Conservation (phyloP, 129 eudicot species). For the Escallonia herrerae region DNA sequence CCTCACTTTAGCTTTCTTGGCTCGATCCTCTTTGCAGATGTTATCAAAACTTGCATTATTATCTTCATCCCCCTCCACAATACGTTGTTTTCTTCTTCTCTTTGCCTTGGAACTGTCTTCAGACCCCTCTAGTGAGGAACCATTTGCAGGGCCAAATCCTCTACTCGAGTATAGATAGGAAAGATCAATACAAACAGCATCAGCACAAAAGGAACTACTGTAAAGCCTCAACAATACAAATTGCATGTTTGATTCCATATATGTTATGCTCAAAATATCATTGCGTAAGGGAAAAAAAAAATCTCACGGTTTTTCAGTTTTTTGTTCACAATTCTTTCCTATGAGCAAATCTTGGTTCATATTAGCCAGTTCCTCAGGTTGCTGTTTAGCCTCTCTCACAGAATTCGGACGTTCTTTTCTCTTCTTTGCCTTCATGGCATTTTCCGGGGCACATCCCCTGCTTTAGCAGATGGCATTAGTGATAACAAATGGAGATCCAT, state of each 20-base stretch:
- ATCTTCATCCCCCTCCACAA: not conserved
- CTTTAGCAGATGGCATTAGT: not conserved
- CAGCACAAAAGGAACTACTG: too few relatives aligned
- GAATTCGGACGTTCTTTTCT: conserved; percentile 15
- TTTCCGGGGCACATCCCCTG: conserved; percentile 12
- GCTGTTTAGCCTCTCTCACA: conserved; percentile 3
- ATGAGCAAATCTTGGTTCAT: too few relatives aligned
- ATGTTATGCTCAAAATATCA: too few relatives aligned
- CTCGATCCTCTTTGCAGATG: conserved; percentile 5
- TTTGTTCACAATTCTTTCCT: too few relatives aligned
- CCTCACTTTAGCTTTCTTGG: conserved; percentile 1
- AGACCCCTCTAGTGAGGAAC: not conserved
- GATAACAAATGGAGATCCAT: not conserved
- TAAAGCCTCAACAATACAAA: too few relatives aligned
- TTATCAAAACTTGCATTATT: not conserved
- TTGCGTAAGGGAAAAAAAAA: too few relatives aligned
- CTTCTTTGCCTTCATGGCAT: conserved; percentile 25
- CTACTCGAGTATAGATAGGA: too few relatives aligned
- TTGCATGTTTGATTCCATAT: too few relatives aligned
- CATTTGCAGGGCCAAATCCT: not conserved
- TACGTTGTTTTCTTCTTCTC: conserved; percentile 24
- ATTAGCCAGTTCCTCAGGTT: conserved; percentile 10
- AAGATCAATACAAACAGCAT: too few relatives aligned
- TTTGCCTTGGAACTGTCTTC: conserved; percentile 15
- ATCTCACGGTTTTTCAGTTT: too few relatives aligned